phyloP scores from a whole-genome alignment of 371 early-diverging fungal species.

The Rhizopus stolonifer region DNA sequence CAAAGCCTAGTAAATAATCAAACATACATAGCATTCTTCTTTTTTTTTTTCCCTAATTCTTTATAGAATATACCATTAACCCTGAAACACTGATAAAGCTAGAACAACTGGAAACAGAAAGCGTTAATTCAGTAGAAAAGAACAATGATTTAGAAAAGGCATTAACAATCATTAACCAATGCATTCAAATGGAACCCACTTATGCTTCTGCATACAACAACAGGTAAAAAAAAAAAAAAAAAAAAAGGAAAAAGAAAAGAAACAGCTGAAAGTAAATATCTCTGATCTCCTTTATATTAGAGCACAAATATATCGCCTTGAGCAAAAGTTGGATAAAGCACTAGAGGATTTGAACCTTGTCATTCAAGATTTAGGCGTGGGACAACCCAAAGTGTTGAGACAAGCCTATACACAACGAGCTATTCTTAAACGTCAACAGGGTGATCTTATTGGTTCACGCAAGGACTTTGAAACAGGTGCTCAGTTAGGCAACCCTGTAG shows the following conservation, averaged over 20 bases:
- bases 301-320: constrained; percentile 78
- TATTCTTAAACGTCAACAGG: constrained; percentile 62
- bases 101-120: constrained; percentile 50
- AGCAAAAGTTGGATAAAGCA: constrained; percentile 54
- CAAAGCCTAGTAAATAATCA: constrained; percentile 26
- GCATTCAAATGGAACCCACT: constrained; percentile 56
- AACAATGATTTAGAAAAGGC: constrained; percentile 47
- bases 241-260: too few relatives aligned
- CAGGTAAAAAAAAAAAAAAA: constrained; percentile 44
- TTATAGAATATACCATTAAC: constrained; percentile 30
- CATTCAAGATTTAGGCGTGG: constrained; percentile 55
- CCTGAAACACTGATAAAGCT: constrained; percentile 31
- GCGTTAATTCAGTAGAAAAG: constrained; percentile 47
- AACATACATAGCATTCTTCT: too few relatives aligned
- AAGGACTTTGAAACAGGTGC: constrained; percentile 78
- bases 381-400: constrained; percentile 64
- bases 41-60: neutral
- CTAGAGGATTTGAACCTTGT: constrained; percentile 72
- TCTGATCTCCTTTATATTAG: constrained; percentile 25
- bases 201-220: constrained; percentile 89
- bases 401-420: constrained; percentile 91
- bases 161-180: constrained; percentile 41
- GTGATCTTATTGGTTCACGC: constrained; percentile 66
- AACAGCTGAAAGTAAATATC: too few relatives aligned
- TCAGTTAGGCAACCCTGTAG: constrained; percentile 79